phyloP scores from a whole-genome alignment of 768 basidiomycete genomes.

The Mycena belliarum region DNA sequence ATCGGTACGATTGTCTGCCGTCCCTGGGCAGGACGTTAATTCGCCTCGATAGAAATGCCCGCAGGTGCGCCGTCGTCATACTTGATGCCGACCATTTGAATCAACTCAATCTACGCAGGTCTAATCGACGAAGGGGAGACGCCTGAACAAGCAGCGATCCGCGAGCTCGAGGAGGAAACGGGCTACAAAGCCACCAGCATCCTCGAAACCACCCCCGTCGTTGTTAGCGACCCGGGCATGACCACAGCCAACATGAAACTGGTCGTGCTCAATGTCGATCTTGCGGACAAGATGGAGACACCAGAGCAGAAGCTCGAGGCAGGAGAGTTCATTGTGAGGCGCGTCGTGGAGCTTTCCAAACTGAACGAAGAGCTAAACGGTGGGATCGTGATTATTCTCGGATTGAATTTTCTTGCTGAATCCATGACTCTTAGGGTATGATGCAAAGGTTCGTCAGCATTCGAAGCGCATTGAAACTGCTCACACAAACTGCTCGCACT shows the following conservation, averaged over 20 bases:
- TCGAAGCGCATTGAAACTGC: background rate
- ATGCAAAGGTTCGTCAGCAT: conserved; percentile 53
- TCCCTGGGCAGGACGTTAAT: background rate
- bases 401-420: background rate
- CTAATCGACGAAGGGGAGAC: conserved; percentile 86
- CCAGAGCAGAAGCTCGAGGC: conserved; percentile 77
- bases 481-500: background rate
- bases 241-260: conserved; percentile 93
- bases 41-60: conserved; percentile 47
- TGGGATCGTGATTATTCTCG: conserved; percentile 33
- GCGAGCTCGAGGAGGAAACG: conserved; percentile 93
- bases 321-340: conserved; percentile 83
- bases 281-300: conserved; percentile 66
- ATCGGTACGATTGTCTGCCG: conserved; percentile 58
- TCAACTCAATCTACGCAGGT: conserved; percentile 45
- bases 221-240: conserved; percentile 87
- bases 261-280: conserved; percentile 65
- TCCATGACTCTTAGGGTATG: conserved; percentile 47
- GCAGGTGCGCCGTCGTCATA: conserved; percentile 45
- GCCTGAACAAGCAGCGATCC: conserved; percentile 75
- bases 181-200: conserved; percentile 74
- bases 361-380: conserved; percentile 68
- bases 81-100: conserved; percentile 17
- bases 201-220: conserved; percentile 59
- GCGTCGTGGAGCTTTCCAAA: conserved; percentile 67